Evolutionary conservation across 306 rosid species (phyloP).

Genomic region (Pterocarpus santalinus): DNA sequence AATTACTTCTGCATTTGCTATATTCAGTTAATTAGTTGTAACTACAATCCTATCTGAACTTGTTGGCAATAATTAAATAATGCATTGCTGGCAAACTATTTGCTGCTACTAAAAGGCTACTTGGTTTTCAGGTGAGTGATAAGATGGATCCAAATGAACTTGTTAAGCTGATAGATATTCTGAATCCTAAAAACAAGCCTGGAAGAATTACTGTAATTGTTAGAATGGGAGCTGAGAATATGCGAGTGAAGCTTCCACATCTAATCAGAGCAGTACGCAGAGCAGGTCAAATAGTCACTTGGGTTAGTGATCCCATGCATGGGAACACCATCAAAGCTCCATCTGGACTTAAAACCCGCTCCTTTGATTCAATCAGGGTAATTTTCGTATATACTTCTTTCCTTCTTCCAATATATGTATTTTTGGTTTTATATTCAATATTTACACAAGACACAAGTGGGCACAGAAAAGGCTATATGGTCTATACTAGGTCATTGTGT

Average conservation of each 20-base stretch:
- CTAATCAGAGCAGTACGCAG: conserved; percentile 63
- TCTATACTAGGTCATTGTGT: conserved; percentile 22
- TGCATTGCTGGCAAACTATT: background rate
- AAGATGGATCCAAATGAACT: conserved; percentile 66
- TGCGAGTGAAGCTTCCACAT: conserved; percentile 67
- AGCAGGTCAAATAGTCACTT: conserved; percentile 66
- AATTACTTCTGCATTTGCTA: conserved; percentile 23
- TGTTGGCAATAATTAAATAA: conserved; percentile 9
- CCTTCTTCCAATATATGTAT: conserved; percentile 14
- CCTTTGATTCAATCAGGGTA: conserved; percentile 67
- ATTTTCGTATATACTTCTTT: conserved; percentile 22
- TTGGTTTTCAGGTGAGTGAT: conserved; percentile 63
- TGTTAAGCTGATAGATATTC: conserved; percentile 59
- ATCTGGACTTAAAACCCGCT: conserved; percentile 66
- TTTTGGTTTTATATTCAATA: background rate
- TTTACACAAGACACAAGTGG: conserved; percentile 13
- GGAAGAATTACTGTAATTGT: conserved; percentile 65
- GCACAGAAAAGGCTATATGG: conserved; percentile 20
- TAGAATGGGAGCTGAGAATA: conserved; percentile 71
- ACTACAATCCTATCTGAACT: conserved; percentile 23
- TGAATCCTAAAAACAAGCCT: conserved; percentile 64
- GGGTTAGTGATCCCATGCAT: conserved; percentile 75
- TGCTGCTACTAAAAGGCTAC: conserved; percentile 30
- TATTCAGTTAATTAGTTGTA: background rate
- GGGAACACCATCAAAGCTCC: conserved; percentile 72